These are phyloP conservation scores for Pueraria montana DNA, from an alignment of 306 rosid species.

Conservation along the genomic window DNA sequence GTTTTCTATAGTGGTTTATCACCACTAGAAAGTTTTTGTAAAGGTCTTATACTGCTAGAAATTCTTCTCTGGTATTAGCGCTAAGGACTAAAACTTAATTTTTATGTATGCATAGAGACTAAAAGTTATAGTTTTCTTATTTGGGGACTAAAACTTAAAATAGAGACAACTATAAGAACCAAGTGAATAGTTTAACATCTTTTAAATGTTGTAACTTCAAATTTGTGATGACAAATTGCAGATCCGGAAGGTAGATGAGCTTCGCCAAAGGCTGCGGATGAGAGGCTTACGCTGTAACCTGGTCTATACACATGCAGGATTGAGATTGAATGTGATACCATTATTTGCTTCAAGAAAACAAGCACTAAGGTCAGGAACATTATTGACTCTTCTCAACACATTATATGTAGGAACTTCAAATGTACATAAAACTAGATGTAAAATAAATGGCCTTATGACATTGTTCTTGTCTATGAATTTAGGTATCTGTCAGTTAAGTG, in stretches of 20 bases:
- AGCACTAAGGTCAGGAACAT: conserved; percentile 70
- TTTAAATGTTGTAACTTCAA: not conserved
- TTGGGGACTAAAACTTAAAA: not conserved
- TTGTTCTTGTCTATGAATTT: conserved; percentile 19
- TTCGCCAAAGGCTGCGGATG: conserved; percentile 81
- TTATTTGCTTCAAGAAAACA: conserved; percentile 81
- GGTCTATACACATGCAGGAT: conserved; percentile 67
- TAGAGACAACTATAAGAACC: not conserved
- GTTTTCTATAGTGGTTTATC: not conserved
- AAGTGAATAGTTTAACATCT: not conserved
- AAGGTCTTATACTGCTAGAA: not conserved
- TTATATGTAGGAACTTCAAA: not conserved
- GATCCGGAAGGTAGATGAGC: conserved; percentile 61
- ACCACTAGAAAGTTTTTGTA: not conserved
- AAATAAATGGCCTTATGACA: conserved; percentile 17
- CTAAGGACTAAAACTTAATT: not conserved
- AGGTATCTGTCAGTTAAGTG: conserved; percentile 86
- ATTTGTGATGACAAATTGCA: conserved; percentile 49
- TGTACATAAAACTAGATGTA: not conserved
- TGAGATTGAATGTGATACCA: conserved; percentile 76
- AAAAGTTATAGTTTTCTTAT: too few species aligned
- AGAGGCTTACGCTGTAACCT: conserved; percentile 87
- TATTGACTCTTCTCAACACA: not conserved
- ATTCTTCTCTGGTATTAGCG: not conserved
- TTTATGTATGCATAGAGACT: not conserved